These are phyloP conservation scores for Apiospora malaysiana DNA, from an alignment of 2,329 filamentous ascomycete genomes.

Conservation along the genomic window DNA sequence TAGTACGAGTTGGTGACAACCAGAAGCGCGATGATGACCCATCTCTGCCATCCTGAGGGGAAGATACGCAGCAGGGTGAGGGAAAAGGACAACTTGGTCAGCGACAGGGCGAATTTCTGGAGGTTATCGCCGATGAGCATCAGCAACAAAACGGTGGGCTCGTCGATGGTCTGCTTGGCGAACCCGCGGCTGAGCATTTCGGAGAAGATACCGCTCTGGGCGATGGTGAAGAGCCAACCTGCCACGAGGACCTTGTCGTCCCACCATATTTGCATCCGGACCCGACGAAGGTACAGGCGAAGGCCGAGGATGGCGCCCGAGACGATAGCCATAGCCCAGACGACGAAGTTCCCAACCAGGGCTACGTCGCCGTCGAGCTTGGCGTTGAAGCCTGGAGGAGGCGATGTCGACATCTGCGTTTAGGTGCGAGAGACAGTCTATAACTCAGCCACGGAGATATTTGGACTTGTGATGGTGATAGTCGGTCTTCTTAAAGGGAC, in stretches of 20 bases:
- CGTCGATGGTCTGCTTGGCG: not conserved
- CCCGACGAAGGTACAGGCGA: not conserved
- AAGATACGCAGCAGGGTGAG: conserved; percentile 41
- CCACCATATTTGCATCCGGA: not conserved
- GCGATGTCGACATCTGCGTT: not conserved
- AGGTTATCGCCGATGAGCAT: conserved; percentile 1
- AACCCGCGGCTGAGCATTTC: conserved; percentile 17
- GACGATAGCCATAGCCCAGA: conserved; percentile 7
- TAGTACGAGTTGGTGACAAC: conserved; percentile 35
- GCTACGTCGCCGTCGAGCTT: not conserved
- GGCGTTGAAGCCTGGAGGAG: not conserved
- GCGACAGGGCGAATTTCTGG: conserved; percentile 36
- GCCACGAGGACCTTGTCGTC: conserved; percentile 7
- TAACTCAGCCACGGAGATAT: not conserved
- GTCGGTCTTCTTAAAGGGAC: not conserved
- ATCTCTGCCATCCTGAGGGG: conserved; percentile 33
- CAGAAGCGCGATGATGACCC: conserved; percentile 39
- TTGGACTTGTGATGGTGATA: not conserved
- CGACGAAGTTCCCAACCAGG: not conserved
- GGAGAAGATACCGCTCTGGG: conserved; percentile 8
- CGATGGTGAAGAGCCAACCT: conserved; percentile 9
- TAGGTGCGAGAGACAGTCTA: not conserved
- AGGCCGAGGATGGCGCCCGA: conserved; percentile 2
- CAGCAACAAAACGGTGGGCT: not conserved
- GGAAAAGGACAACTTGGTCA: conserved; percentile 47